phyloP scores from a whole-genome alignment of 1,139 yeast genomes.

The Kodamaea derodonti region DNA sequence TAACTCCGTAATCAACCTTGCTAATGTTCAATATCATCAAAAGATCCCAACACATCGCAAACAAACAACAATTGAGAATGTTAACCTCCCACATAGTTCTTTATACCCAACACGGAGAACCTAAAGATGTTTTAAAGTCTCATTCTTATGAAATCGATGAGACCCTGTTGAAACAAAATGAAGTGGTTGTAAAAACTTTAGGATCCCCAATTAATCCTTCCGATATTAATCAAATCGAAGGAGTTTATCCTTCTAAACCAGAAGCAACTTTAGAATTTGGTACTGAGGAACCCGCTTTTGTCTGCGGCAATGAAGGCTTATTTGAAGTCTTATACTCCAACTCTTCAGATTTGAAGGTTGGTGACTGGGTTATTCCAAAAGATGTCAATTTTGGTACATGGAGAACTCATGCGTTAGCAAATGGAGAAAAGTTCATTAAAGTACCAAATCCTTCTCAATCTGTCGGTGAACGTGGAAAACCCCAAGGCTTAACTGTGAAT shows the following conservation, averaged over 20 bases:
- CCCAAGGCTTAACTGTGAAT: constrained; percentile 41
- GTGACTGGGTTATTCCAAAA: constrained; percentile 94
- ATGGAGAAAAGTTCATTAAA: constrained; percentile 47
- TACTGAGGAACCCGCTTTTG: constrained; percentile 61
- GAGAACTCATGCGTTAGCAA: constrained; percentile 77
- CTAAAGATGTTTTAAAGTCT: constrained; percentile 50
- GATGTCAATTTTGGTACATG: constrained; percentile 87
- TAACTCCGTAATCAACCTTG: no score
- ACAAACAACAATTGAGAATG: constrained; percentile 27
- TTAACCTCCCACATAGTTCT: constrained; percentile 57
- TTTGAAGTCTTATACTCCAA: constrained; percentile 68
- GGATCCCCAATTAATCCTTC: constrained; percentile 95
- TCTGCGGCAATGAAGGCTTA: constrained; percentile 92
- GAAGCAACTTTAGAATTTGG: constrained; percentile 46
- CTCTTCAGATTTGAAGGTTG: constrained; percentile 48
- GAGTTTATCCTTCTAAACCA: constrained; percentile 90
- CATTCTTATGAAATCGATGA: constrained; percentile 52
- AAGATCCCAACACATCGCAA: neutral
- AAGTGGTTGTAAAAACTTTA: constrained; percentile 57
- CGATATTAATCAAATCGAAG: constrained; percentile 85
- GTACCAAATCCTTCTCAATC: constrained; percentile 45
- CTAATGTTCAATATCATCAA: constrained; percentile 1
- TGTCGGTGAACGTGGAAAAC: constrained; percentile 26
- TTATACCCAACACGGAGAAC: constrained; percentile 58
- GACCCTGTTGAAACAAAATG: constrained; percentile 33